Conservation (phyloP, 805 yeast species). For the Zygotorulaspora chibaensis region DNA sequence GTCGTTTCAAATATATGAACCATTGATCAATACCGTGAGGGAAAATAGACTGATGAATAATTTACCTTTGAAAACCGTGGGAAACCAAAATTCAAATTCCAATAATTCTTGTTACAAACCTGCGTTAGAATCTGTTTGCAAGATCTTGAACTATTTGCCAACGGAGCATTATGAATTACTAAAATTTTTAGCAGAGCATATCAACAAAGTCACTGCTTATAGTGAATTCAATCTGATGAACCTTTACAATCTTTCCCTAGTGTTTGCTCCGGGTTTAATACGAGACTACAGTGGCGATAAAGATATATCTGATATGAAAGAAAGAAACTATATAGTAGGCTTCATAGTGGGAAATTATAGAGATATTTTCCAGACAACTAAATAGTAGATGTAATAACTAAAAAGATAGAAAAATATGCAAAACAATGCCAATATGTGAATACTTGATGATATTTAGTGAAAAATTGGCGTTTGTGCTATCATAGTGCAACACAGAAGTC, state of each 20-base stretch:
- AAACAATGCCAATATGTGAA: not conserved
- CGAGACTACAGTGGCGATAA: constrained; percentile 73
- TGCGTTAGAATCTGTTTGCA: constrained; percentile 40
- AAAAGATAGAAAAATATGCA: not conserved
- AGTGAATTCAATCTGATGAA: constrained; percentile 72
- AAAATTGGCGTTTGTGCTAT: not conserved
- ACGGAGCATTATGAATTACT: constrained; percentile 60
- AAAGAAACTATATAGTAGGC: constrained; percentile 74
- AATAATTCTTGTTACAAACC: constrained; percentile 7
- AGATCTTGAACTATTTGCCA: constrained; percentile 55
- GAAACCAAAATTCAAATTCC: constrained; percentile 3
- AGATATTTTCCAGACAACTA: constrained; percentile 14
- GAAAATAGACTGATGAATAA: constrained; percentile 21
- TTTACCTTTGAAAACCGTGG: constrained; percentile 20
- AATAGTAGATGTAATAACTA: not conserved
- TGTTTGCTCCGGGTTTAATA: constrained; percentile 89
- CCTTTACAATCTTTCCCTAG: constrained; percentile 76
- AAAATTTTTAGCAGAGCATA: constrained; percentile 55
- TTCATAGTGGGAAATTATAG: constrained; percentile 51
- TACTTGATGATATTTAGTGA: not conserved
- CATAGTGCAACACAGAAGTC: too few relatives aligned
- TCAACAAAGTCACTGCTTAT: constrained; percentile 52
- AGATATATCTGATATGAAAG: constrained; percentile 81
- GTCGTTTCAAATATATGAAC: constrained; percentile 63
- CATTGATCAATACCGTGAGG: constrained; percentile 53